Evolutionary conservation across 176 grass and related monocot genomes (phyloP).

Genomic region (Rhynchospora pubera): DNA sequence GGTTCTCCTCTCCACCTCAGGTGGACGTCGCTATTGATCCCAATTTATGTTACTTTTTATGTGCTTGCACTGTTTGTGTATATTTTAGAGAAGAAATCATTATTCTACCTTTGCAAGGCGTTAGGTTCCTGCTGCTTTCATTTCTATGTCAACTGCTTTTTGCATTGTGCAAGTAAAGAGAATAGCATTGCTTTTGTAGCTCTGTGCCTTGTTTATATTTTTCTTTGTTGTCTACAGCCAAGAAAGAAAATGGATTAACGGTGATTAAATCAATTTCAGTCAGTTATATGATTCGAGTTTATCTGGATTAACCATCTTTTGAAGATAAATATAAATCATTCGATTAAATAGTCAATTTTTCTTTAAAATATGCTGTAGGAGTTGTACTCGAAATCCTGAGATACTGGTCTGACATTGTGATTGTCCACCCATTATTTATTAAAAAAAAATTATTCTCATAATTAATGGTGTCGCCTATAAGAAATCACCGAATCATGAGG

Average conservation of each 20-base stretch:
- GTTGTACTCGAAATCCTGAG: too few species aligned
- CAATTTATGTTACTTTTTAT: neutral
- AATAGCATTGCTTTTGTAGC: neutral
- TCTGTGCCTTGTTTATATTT: neutral
- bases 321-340: too few species aligned
- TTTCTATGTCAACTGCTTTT: neutral
- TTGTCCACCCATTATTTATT: too few species aligned
- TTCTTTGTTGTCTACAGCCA: neutral
- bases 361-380: too few species aligned
- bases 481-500: too few species aligned
- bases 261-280: too few species aligned
- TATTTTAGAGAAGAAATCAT: constrained; percentile 4
- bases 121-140: neutral
- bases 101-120: neutral
- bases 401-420: too few species aligned
- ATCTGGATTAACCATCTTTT: too few species aligned
- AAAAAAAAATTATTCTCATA: too few species aligned
- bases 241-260: neutral
- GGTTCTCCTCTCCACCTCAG: constrained; percentile 68
- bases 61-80: neutral
- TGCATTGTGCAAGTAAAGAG: neutral
- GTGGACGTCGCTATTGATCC: constrained; percentile 72
- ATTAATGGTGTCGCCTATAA: too few species aligned
- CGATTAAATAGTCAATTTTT: too few species aligned
- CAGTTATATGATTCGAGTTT: too few species aligned